Percentiles rank a stretch among this genome's conserved stretches.
Conservation (phyloP, 2,329 filamentous ascomycete species). For the Penicillium janthinellum region DNA sequence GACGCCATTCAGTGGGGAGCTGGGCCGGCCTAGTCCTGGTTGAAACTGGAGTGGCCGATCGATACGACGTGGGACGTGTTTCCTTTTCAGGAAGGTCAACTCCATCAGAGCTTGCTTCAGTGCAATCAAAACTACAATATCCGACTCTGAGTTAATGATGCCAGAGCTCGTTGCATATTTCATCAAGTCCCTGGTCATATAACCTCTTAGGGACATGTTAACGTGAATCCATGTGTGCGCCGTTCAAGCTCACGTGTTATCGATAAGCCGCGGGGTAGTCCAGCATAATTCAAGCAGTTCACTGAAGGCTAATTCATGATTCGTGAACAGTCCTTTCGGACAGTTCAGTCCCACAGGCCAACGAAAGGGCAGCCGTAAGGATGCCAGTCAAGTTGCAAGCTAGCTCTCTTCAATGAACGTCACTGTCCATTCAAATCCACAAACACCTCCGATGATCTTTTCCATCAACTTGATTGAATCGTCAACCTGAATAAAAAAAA, state of each 20-base stretch:
- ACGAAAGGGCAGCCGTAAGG: no score
- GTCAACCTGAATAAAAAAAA: no score
- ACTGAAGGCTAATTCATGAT: no score
- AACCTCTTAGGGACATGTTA: neutral
- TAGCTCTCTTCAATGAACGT: no score
- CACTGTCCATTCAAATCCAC: no score
- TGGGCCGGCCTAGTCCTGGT: conserved; percentile 4
- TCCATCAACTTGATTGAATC: no score
- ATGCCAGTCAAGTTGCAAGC: no score
- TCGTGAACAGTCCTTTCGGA: no score
- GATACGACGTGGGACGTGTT: neutral
- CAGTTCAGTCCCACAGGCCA: no score
- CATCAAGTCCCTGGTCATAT: neutral
- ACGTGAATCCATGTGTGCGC: neutral
- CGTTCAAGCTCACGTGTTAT: neutral
- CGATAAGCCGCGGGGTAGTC: conserved; percentile 10
- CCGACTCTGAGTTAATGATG: no score
- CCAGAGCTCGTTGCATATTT: neutral
- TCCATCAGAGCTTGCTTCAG: neutral
- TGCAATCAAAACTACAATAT: neutral
- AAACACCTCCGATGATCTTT: no score
- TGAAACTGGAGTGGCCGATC: conserved; percentile 8
- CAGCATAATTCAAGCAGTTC: no score
- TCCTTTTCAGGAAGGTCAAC: neutral
- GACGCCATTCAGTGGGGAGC: conserved; percentile 14